Evolutionary conservation across 805 yeast species (phyloP).

Genomic region (Pichia nanzhaoensis): DNA sequence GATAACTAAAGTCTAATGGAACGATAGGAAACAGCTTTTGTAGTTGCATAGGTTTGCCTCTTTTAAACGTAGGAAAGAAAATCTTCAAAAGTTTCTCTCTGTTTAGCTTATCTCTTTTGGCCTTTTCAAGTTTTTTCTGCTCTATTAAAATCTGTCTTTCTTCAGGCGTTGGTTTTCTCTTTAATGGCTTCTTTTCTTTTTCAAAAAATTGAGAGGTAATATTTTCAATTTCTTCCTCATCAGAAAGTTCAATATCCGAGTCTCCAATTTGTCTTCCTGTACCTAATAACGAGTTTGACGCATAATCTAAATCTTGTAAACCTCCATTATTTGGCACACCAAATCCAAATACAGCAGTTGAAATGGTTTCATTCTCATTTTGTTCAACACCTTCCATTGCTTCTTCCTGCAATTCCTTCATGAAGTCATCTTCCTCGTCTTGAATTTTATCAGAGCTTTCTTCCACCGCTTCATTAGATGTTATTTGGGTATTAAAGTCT

Average conservation of each 20-base stretch:
- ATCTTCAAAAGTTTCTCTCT: conserved; percentile 33
- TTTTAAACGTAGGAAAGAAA: conserved; percentile 59
- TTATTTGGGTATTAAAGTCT: background rate
- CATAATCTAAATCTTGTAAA: conserved; percentile 27
- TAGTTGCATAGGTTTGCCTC: conserved; percentile 51
- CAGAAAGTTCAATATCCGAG: conserved; percentile 21
- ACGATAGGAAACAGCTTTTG: conserved; percentile 56
- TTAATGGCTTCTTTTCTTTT: background rate
- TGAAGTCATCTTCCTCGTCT: conserved; percentile 31
- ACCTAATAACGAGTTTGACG: conserved; percentile 21
- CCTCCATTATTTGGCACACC: conserved; percentile 28
- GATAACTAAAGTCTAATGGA: conserved; percentile 48
- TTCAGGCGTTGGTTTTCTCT: conserved; percentile 3
- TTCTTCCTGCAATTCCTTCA: conserved; percentile 33
- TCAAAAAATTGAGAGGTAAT: too few species aligned
- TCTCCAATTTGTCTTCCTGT: conserved; percentile 17
- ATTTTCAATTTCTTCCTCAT: conserved; percentile 10
- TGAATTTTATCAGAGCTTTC: conserved; percentile 33
- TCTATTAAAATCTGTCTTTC: conserved; percentile 5
- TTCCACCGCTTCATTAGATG: conserved; percentile 32
- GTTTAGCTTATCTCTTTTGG: conserved; percentile 28
- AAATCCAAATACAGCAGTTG: conserved; percentile 30
- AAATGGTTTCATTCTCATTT: conserved; percentile 17
- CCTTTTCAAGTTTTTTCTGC: conserved; percentile 10
- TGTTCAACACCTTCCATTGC: conserved; percentile 33